Evolutionary conservation across 2,329 filamentous ascomycete species (phyloP), one percentile per base, ranked within the genome.

Genomic region (Aspergillus sp.): DNA sequence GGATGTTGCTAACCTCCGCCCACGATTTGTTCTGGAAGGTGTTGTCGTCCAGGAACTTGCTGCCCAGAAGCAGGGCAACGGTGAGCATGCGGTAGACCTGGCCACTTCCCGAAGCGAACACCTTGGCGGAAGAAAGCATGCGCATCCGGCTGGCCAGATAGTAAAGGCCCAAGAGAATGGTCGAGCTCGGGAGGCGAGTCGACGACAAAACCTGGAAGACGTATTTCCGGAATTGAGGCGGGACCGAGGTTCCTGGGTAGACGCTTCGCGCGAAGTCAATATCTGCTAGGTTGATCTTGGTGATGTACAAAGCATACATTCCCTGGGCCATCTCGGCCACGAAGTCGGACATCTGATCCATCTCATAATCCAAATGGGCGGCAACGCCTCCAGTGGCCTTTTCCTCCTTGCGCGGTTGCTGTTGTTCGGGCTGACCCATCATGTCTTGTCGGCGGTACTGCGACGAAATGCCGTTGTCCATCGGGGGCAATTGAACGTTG

Each of bases 1-100:
- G 83, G 66, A 97, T 96, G 62, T 91, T 91, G 77, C 92, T 96
- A 55, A 97, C 93, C 73, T 97, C 93, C 5, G 93, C 91, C 93
- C 93, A 97, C 1, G 93, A 96, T 57, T 91, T 90, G 79, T 96
- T 97, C 82, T 96, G 93, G 78, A 97, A 97, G 6, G 93, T 97
- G 78, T 96, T 96, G 82, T 96, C 93, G 71, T 97, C 93, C 66
- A 96, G 82, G 71, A 96, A 97, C 80, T 97, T 97, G 86, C 92
- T 96, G 61, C 92, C 93, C 55, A 97, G 83, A 54, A 97, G 84
- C 58, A 97, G 81, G 7, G 90, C 87, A 42, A 94, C 90, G 6
- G 92, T 96, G 64, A 96, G 84, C 80, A 96, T 89, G 61, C 92
- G 90, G 83, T 94, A 96, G 56, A 96, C 85, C 72, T 95, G 88